Evolutionary conservation across 176 grass and related monocot species (phyloP), one percentile per base, ranked within the genome.

Genomic region (Musa acuminata): DNA sequence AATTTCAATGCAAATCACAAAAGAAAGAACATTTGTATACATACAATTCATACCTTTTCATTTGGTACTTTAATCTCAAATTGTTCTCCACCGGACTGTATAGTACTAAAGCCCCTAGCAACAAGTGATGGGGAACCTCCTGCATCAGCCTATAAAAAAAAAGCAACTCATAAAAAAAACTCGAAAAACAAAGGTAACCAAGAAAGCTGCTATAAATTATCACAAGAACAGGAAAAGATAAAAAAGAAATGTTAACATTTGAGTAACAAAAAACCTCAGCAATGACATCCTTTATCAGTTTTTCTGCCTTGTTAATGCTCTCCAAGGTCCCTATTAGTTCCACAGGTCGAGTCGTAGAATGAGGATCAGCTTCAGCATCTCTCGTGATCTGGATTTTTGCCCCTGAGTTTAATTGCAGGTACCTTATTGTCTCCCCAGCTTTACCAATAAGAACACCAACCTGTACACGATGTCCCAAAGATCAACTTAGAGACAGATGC

Each of bases 351-450:
- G 84, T 85, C 13, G 11, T 64, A 11, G 86, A 83, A 81, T 86
- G 71, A 14, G 82, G 43, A 75, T 86, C 72, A 52, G 74, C 86
- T 13, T 99, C 88, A 0, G 58, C 62, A 9, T 99, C 95, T 84
- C 89, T 99, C 66, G 89, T 93, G 60, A 99, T 94, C 80, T 99
- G 95, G 49, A 99, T 99, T 90, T 93, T 89, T 2, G 91, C 84
- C 3, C 91, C 91, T 0, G 95, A 99, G 77, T 74, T 91, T 12
- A 62, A 64, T 76, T 99, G 95, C 64, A 99, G 72, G 76, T 86
- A 89, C 69, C 74, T 94, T 69, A 99, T 94, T n/a, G 91, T 99
- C 49, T 99, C 95, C 23, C 95, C 95, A 53, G 82, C 19, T 82
- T 99, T 99, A 51, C 95, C 95, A 49, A 99, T 99, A 51, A 99